A percentile compares a stretch with the other conserved stretches of the same genome.
Evolutionary conservation across 768 basidiomycete genomes (phyloP).

Genomic region (Clathrus columnatus): DNA sequence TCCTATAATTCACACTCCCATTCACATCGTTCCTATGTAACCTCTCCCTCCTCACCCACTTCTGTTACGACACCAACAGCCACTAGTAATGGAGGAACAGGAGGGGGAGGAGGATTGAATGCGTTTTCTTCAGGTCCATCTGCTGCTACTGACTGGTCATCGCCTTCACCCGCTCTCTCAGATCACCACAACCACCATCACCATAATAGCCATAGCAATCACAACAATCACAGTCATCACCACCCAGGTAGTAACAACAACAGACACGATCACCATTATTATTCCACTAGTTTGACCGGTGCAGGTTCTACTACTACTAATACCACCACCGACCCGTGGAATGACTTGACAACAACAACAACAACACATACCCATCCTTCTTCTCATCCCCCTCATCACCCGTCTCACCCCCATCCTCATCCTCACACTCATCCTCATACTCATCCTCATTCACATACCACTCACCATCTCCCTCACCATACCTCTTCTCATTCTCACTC

Average conservation of each 20-base stretch:
- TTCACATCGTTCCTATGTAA: too few relatives aligned
- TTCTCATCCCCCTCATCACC: background rate
- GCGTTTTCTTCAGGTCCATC: slow-evolving; percentile 34
- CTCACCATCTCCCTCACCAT: background rate
- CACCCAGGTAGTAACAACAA: too few relatives aligned
- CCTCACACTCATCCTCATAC: background rate
- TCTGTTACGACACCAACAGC: slow-evolving; percentile 17
- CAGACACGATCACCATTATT: background rate
- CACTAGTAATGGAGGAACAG: slow-evolving; percentile 25
- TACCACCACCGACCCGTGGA: background rate
- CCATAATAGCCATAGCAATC: background rate
- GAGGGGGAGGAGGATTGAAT: slow-evolving; percentile 22
- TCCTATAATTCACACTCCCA: too few relatives aligned
- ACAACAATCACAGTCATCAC: background rate
- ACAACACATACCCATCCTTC: background rate
- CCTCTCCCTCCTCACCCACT: slow-evolving; percentile 47
- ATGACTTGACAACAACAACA: background rate
- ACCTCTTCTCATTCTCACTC: background rate
- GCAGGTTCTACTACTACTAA: background rate
- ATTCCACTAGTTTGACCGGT: background rate
- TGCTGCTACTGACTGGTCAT: slow-evolving; percentile 34
- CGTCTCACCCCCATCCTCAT: background rate
- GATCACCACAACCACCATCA: background rate
- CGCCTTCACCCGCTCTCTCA: background rate
- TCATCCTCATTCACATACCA: background rate